Percentiles rank a stretch among this genome's conserved stretches.
These are phyloP conservation scores for Hyphodiscus hymeniophilus DNA, from an alignment of 495 filamentous ascomycete species.

Conservation along the genomic window DNA sequence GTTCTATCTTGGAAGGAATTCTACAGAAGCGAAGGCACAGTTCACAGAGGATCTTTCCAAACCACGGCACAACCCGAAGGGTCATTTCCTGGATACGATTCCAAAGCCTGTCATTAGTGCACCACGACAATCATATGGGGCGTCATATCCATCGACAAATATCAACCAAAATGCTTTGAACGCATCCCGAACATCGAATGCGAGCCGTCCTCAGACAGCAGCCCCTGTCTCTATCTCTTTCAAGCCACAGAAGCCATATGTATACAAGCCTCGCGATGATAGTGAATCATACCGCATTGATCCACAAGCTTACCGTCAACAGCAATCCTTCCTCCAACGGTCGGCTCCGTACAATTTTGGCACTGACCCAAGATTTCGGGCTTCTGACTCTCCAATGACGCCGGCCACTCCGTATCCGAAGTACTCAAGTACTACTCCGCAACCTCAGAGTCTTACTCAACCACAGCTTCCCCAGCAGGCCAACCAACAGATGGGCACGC, in stretches of 20 bases:
- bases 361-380: constrained; percentile 14
- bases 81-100: constrained; percentile 55
- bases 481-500: neutral
- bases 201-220: constrained; percentile 3
- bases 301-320: constrained; percentile 27
- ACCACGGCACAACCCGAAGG: constrained; percentile 43
- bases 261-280: constrained; percentile 41
- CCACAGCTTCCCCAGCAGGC: neutral
- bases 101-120: constrained; percentile 37
- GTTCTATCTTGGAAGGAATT: constrained; percentile 80
- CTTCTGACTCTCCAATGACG: neutral
- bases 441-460: neutral
- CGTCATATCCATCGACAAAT: constrained; percentile 20
- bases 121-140: constrained; percentile 27
- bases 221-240: neutral
- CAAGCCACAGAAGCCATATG: constrained; percentile 40
- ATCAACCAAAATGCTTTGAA: constrained; percentile 18
- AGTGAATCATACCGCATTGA: constrained; percentile 23
- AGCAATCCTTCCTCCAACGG: constrained; percentile 32
- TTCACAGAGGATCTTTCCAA: constrained; percentile 76
- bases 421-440: neutral
- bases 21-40: constrained; percentile 86
- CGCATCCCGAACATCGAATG: constrained; percentile 4
- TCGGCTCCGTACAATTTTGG: constrained; percentile 15
- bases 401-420: neutral